Evolutionary conservation across 2,329 filamentous ascomycete genomes (phyloP).

Genomic region (Apiospora saccharicola): DNA sequence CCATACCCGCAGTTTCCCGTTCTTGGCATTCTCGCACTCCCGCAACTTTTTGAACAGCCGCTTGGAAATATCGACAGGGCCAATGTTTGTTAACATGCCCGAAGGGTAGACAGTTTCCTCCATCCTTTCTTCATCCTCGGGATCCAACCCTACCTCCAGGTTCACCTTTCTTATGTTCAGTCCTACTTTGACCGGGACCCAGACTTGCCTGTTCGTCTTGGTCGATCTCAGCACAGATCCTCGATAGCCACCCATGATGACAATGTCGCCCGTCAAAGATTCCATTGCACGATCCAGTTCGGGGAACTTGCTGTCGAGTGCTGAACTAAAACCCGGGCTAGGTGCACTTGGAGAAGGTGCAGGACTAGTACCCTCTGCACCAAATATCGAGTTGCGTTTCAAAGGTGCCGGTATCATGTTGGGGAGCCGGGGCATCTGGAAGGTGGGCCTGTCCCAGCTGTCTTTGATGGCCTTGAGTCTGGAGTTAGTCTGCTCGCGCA

Average conservation of each 20-base stretch:
- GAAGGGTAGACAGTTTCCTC: slow-evolving; percentile 83
- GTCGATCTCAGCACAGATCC: slow-evolving; percentile 89
- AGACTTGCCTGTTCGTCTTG: slow-evolving; percentile 83
- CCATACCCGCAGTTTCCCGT: slow-evolving; percentile 78
- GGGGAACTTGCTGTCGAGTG: slow-evolving; percentile 41
- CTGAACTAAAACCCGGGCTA: slow-evolving; percentile 27
- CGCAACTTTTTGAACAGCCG: slow-evolving; percentile 80
- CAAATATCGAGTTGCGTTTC: slow-evolving; percentile 37
- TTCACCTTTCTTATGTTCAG: slow-evolving; percentile 92
- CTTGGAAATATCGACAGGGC: slow-evolving; percentile 87
- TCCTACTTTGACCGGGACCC: slow-evolving; percentile 93
- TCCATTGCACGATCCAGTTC: slow-evolving; percentile 66
- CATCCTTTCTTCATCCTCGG: slow-evolving; percentile 84
- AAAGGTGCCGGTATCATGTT: slow-evolving; percentile 52
- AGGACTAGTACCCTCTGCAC: slow-evolving; percentile 31
- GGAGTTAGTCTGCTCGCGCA: slow-evolving; percentile 86
- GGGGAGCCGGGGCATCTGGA: slow-evolving; percentile 72
- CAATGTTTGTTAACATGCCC: slow-evolving; percentile 90
- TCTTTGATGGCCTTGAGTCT: slow-evolving; percentile 90
- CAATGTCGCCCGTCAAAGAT: slow-evolving; percentile 80
- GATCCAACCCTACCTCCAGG: slow-evolving; percentile 82
- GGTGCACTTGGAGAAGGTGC: slow-evolving; percentile 31
- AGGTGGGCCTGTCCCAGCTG: slow-evolving; percentile 80
- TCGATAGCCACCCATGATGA: slow-evolving; percentile 88
- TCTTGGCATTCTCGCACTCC: slow-evolving; percentile 75